Conservation (phyloP, 805 yeast genomes). For the Metschnikowia lunata region DNA sequence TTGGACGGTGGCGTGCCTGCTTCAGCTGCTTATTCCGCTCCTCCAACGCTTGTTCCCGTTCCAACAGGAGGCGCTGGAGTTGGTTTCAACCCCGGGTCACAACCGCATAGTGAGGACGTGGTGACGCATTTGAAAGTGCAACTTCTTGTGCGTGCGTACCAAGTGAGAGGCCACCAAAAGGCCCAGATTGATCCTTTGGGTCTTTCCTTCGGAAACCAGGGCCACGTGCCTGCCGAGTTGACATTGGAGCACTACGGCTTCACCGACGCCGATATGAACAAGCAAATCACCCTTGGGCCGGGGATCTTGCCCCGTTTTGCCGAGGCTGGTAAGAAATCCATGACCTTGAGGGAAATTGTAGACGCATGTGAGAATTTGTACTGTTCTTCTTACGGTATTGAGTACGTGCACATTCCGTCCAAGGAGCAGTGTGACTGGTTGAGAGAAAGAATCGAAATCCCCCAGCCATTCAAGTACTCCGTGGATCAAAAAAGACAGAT, state of each 20-base stretch:
- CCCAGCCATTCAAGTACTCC: slow-evolving; percentile 76
- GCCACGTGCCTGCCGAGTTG: slow-evolving; percentile 72
- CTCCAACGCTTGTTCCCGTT: slow-evolving; percentile 83
- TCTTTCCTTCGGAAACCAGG: slow-evolving; percentile 74
- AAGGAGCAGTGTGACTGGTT: slow-evolving; percentile 97
- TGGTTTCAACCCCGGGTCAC: slow-evolving; percentile 50
- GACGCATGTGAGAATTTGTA: slow-evolving; percentile 75
- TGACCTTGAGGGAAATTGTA: slow-evolving; percentile 77
- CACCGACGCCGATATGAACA: slow-evolving; percentile 78
- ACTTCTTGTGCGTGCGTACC: slow-evolving; percentile 95
- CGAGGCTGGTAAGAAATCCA: slow-evolving; percentile 52
- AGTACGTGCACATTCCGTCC: slow-evolving; percentile 94
- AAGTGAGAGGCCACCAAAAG: slow-evolving; percentile 96
- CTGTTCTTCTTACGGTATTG: slow-evolving; percentile 87
- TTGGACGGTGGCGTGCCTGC: slow-evolving; percentile 67
- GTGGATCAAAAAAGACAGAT: slow-evolving; percentile 93
- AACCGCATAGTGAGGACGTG: slow-evolving; percentile 55
- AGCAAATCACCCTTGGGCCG: slow-evolving; percentile 87
- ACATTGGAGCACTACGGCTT: slow-evolving; percentile 91
- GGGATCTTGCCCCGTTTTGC: slow-evolving; percentile 95
- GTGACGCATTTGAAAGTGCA: slow-evolving; percentile 91
- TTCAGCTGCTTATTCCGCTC: slow-evolving; percentile 76
- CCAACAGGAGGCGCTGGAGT: slow-evolving; percentile 71
- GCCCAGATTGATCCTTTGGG: slow-evolving; percentile 96
- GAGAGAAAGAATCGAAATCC: slow-evolving; percentile 93